These are phyloP conservation scores for Beta corolliflora DNA, from an alignment of 179 eudicot genomes.

Conservation along the genomic window DNA sequence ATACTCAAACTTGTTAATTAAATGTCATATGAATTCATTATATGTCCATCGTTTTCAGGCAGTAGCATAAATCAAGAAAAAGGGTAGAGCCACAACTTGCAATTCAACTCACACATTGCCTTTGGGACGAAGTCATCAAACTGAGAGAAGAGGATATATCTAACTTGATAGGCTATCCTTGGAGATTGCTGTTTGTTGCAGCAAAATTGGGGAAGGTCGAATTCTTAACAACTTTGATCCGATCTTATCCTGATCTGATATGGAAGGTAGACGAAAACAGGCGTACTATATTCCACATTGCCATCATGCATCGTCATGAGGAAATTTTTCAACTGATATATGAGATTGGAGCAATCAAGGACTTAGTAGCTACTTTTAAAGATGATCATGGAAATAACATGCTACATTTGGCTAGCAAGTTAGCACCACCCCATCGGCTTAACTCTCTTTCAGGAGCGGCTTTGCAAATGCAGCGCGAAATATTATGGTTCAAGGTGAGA, in stretches of 20 bases:
- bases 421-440: conserved; percentile 37
- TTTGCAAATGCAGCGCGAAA: conserved; percentile 44
- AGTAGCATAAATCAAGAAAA: background rate
- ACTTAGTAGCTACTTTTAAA: conserved; percentile 34
- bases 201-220: conserved; percentile 29
- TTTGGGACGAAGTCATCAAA: conserved; percentile 19
- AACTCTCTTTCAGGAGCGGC: conserved; percentile 41
- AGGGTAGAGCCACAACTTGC: conserved; percentile 3
- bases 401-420: conserved; percentile 41
- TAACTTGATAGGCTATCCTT: conserved; percentile 25
- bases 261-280: conserved; percentile 44
- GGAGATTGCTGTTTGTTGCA: conserved; percentile 30
- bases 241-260: conserved; percentile 40
- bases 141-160: conserved; percentile 24
- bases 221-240: conserved; percentile 24
- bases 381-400: conserved; percentile 31
- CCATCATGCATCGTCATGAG: conserved; percentile 43
- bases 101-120: conserved; percentile 14
- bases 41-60: background rate
- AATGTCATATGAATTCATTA: background rate
- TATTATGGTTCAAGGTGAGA: conserved; percentile 40
- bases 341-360: conserved; percentile 38
- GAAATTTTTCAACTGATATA: conserved; percentile 39
- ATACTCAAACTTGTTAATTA: background rate
- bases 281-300: conserved; percentile 38